Percentiles rank a stretch among this genome's conserved stretches.
Conservation (phyloP, 441 rosid species). For the Adansonia rubrostipa region DNA sequence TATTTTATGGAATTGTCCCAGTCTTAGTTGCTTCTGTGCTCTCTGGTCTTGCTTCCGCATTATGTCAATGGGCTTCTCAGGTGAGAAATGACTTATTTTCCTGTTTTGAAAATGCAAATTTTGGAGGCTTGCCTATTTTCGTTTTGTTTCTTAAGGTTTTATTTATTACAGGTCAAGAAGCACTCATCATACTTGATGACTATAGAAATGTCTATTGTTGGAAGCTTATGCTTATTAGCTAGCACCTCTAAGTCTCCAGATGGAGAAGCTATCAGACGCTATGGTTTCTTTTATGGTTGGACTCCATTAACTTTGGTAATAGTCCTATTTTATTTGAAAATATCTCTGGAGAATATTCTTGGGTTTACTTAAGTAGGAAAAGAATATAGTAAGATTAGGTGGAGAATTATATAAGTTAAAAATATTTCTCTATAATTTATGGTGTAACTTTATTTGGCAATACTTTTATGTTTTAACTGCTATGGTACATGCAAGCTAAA, state of each 20-base stretch:
- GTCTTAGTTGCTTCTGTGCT: slow-evolving; percentile 93
- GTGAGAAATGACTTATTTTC: slow-evolving; percentile 39
- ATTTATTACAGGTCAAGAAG: slow-evolving; percentile 73
- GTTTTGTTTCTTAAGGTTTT: slow-evolving; percentile 15
- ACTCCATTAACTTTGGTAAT: slow-evolving; percentile 84
- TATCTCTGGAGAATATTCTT: background rate
- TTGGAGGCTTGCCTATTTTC: slow-evolving; percentile 12
- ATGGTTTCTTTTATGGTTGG: slow-evolving; percentile 96
- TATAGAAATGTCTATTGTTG: slow-evolving; percentile 93
- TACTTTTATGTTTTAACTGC: background rate
- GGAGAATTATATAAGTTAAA: background rate
- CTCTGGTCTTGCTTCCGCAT: slow-evolving; percentile 94
- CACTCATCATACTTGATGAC: slow-evolving; percentile 98
- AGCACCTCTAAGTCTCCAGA: slow-evolving; percentile 92
- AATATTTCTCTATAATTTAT: background rate
- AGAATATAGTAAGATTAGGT: background rate
- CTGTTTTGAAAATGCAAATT: background rate
- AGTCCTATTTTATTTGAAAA: background rate
- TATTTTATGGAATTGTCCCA: slow-evolving; percentile 90
- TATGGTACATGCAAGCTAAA: slow-evolving; percentile 6
- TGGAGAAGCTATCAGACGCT: slow-evolving; percentile 80
- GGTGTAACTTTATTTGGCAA: background rate
- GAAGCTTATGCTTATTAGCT: slow-evolving; percentile 83
- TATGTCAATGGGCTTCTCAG: slow-evolving; percentile 99
- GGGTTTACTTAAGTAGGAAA: background rate